Conservation (phyloP, 176 grass and related monocot species). For the Carex kokanica region DNA sequence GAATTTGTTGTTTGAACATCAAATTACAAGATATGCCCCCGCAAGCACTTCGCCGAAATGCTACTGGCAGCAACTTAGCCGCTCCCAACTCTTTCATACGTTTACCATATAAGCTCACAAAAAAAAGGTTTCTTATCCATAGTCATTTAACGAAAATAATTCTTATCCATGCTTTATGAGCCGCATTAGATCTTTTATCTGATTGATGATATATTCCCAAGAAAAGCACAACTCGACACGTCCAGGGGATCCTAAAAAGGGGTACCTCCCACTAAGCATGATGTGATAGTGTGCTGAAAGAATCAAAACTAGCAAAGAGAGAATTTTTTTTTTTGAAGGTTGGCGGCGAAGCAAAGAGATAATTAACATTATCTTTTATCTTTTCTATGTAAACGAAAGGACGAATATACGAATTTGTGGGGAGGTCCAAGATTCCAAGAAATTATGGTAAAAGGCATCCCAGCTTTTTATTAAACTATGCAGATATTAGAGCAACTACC, state of each 20-base stretch:
- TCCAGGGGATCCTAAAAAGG: conserved; percentile 15
- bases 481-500: background rate
- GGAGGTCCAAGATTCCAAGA: conserved; percentile 4
- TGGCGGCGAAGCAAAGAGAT: too few relatives aligned
- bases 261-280: background rate
- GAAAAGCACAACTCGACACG: conserved; percentile 11
- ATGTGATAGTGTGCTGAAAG: conserved; percentile 25
- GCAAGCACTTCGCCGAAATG: too few relatives aligned
- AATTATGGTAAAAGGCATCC: background rate
- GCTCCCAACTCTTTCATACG: too few relatives aligned
- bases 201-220: background rate
- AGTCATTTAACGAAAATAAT: too few relatives aligned
- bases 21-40: too few relatives aligned
- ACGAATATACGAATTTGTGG: background rate
- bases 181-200: background rate
- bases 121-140: too few relatives aligned
- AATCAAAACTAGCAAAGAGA: conserved; percentile 12
- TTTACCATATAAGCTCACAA: too few relatives aligned
- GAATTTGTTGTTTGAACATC: too few relatives aligned
- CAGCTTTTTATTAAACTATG: background rate
- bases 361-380: conserved; percentile 2
- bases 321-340: too few relatives aligned
- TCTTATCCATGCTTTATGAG: background rate
- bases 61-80: too few relatives aligned
- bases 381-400: background rate